Evolutionary conservation across 73 alveolate species (phyloP).

Genomic region (Loxodes magnus): DNA sequence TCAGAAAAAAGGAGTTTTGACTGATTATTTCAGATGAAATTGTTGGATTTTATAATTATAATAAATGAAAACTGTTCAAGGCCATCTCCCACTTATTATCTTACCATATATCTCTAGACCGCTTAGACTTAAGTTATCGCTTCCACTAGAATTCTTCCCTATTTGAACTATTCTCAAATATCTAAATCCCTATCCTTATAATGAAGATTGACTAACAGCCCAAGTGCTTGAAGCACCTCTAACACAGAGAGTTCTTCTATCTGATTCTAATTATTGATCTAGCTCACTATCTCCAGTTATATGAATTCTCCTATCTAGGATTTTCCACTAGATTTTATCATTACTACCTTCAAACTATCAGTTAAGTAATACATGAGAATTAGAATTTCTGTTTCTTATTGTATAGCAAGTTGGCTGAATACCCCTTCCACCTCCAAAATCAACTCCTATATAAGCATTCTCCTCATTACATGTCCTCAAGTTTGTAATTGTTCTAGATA

Average conservation of each 20-base stretch:
- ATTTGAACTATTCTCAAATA: conserved; percentile 73
- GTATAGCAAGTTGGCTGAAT: conserved; percentile 76
- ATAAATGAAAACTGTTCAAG: too few species aligned
- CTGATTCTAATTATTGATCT: conserved; percentile 44
- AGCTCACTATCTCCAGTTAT: conserved; percentile 34
- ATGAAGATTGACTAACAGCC: conserved; percentile 67
- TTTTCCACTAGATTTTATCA: conserved; percentile 69
- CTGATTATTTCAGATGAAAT: too few species aligned
- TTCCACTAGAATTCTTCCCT: conserved; percentile 77
- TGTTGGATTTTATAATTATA: too few species aligned
- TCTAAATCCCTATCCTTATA: conserved; percentile 68
- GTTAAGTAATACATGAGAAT: conserved; percentile 75
- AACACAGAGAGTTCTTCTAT: conserved; percentile 44
- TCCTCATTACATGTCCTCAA: conserved; percentile 85
- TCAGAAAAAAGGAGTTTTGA: too few species aligned
- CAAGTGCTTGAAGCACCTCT: conserved; percentile 67
- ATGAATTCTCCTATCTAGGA: conserved; percentile 79
- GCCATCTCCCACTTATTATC: too few species aligned
- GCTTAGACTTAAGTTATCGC: conserved; percentile 68
- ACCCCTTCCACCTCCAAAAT: conserved; percentile 74
- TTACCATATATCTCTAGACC: conserved; percentile 95
- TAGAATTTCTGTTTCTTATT: conserved; percentile 72
- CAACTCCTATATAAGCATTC: conserved; percentile 85
- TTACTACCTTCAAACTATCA: conserved; percentile 92
- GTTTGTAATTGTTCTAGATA: conserved; percentile 66